Conservation (phyloP, 1,284 basidiomycete genomes). For the Apiotrichum porosum region DNA sequence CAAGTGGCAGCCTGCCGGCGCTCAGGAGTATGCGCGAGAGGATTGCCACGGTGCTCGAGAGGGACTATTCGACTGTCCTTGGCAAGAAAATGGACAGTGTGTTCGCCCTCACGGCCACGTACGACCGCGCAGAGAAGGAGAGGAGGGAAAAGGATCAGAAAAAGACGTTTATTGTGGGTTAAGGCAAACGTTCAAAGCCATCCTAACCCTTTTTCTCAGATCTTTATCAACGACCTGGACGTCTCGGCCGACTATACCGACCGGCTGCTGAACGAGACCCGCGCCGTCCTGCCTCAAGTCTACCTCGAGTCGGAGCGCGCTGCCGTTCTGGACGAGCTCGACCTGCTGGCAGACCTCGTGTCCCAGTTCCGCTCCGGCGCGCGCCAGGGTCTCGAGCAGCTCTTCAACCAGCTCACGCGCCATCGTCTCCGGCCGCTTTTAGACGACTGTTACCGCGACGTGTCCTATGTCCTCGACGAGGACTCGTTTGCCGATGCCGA, state of each 20-base stretch:
- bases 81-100: conserved; percentile 79
- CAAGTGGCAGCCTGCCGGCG: conserved; percentile 62
- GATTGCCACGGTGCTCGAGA: conserved; percentile 68
- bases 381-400: conserved; percentile 80
- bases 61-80: conserved; percentile 71
- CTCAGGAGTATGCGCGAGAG: conserved; percentile 60
- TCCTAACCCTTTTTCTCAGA: conserved; percentile 53
- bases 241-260: conserved; percentile 80
- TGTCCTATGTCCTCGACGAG: conserved; percentile 83
- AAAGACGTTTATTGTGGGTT: conserved; percentile 69
- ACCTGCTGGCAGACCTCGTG: conserved; percentile 43
- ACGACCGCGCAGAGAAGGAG: conserved; percentile 54
- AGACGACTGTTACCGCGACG: conserved; percentile 80
- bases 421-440: conserved; percentile 78
- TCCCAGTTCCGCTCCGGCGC: conserved; percentile 65
- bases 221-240: conserved; percentile 82
- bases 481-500: conserved; percentile 77
- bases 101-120: conserved; percentile 56
- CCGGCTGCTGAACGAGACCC: conserved; percentile 66
- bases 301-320: conserved; percentile 61
- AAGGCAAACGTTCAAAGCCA: not conserved
- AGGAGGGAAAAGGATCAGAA: conserved; percentile 72
- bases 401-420: conserved; percentile 87
- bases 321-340: conserved; percentile 35
- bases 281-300: conserved; percentile 60